phyloP scores from a whole-genome alignment of 1,284 basidiomycete genomes.

The Grifola frondosa region DNA sequence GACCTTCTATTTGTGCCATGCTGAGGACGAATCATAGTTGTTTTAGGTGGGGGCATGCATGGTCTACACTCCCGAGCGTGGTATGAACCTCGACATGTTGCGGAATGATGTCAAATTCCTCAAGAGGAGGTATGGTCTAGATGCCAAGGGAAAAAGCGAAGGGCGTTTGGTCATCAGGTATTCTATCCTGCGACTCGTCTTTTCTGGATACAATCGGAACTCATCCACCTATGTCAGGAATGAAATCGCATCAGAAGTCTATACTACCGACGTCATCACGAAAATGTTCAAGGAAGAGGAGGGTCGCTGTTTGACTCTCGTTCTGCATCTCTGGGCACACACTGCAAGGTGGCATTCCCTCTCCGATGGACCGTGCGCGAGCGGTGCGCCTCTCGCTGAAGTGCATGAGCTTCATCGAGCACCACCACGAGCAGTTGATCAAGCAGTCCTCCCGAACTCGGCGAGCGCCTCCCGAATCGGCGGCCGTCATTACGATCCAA shows the following conservation, averaged over 20 bases:
- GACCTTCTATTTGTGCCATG: neutral
- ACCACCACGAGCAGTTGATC: conserved; percentile 60
- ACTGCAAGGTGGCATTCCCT: conserved; percentile 92
- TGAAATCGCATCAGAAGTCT: conserved; percentile 86
- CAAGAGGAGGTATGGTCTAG: conserved; percentile 82
- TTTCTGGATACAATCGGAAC: neutral
- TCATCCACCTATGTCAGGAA: conserved; percentile 61
- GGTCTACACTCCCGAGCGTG: conserved; percentile 93
- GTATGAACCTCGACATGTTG: conserved; percentile 82
- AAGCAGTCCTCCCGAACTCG: conserved; percentile 48
- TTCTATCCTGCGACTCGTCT: conserved; percentile 21
- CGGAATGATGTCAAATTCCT: conserved; percentile 88
- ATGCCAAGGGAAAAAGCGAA: conserved; percentile 87
- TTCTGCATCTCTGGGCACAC: conserved; percentile 95
- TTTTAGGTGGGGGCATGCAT: conserved; percentile 83
- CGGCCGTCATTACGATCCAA: conserved; percentile 91
- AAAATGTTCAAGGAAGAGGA: conserved; percentile 97
- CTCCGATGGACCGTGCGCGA: conserved; percentile 89
- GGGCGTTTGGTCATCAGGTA: conserved; percentile 91
- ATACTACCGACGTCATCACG: conserved; percentile 90
- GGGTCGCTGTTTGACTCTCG: conserved; percentile 91
- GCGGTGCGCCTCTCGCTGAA: conserved; percentile 88
- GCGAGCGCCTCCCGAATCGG: conserved; percentile 62
- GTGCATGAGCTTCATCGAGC: conserved; percentile 93
- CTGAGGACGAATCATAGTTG: conserved; percentile 11